Percentiles rank a stretch among this genome's conserved stretches.
Conservation (phyloP, 805 yeast species). For the Suhomyces tanzawaensis region DNA sequence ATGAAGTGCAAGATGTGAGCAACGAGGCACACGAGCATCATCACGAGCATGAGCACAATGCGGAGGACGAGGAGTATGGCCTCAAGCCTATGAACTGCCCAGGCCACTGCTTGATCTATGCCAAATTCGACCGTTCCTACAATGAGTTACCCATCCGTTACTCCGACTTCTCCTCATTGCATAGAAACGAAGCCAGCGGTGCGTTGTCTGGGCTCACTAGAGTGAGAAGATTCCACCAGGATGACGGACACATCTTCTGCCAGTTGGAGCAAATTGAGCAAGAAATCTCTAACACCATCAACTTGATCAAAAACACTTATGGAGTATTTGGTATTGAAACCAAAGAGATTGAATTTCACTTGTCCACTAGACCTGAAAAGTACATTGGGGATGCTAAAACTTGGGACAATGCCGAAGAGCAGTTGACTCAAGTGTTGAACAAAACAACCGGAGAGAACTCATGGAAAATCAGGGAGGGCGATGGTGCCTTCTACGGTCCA, state of each 20-base stretch:
- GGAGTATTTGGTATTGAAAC: slow-evolving; percentile 56
- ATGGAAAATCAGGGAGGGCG: slow-evolving; percentile 84
- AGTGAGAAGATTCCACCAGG: slow-evolving; percentile 94
- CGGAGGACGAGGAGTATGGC: slow-evolving; percentile 47
- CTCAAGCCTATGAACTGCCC: slow-evolving; percentile 96
- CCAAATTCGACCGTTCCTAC: slow-evolving; percentile 72
- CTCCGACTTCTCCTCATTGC: slow-evolving; percentile 88
- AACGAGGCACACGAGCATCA: slow-evolving; percentile 12
- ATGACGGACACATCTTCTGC: slow-evolving; percentile 97
- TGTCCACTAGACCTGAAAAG: slow-evolving; percentile 85
- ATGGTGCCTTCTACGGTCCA: slow-evolving; percentile 97
- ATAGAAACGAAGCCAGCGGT: slow-evolving; percentile 93
- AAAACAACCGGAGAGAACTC: slow-evolving; percentile 42
- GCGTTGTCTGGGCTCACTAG: slow-evolving; percentile 90
- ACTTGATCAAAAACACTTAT: slow-evolving; percentile 74
- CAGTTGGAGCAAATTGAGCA: slow-evolving; percentile 66
- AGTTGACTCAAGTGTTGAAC: slow-evolving; percentile 59
- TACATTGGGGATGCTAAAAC: slow-evolving; percentile 73
- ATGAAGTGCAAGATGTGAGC: slow-evolving; percentile 9
- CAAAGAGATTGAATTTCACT: slow-evolving; percentile 53
- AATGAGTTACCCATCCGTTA: slow-evolving; percentile 82
- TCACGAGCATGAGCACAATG: slow-evolving; percentile 21
- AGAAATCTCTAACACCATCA: slow-evolving; percentile 72
- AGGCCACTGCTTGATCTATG: slow-evolving; percentile 86
- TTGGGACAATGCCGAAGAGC: slow-evolving; percentile 82